Evolutionary conservation across 441 rosid species (phyloP), one percentile per base, ranked within the genome.

Genomic region (Adansonia madagascariensis): DNA sequence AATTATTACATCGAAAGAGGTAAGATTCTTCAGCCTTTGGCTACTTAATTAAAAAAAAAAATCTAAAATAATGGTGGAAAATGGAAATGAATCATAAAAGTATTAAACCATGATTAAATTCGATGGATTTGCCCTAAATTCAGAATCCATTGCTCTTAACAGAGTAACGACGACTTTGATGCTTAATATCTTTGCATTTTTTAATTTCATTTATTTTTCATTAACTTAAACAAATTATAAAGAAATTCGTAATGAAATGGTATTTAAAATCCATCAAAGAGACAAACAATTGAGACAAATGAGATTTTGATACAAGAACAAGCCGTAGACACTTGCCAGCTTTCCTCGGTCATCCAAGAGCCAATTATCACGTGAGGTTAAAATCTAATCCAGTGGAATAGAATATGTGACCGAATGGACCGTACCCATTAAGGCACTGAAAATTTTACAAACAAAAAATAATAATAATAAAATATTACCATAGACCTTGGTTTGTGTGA

Each of bases 71-170:
- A 61, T 20, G 52, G n/a, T 1, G 31, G 10, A 77, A 31, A 31
- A 31, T 31, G 39, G 39, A 61, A 49, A 11, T 5, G 71, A 61
- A 49, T 49, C 53, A 49, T 49, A 55, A 22, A 59, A 22, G 63
- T 22, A 9, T 24, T 47, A 52, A 49, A 64, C 53, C 27, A 64
- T 64, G 63, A 64, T 64, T 55, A 69, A 24, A 59, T 46, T 43
- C 67, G 24, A 76, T 68, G 59, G 35, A 71, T 31, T 73, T 18
- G 47, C 3, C 24, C 61, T 59, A 11, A 60, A 49, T 60, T 35
- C 39, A 75, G 43, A 50, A 3, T 50, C 56, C 17, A 4, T 50
- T 3, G 56, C 57, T 49, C 53, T 49, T 11, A 49, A 53, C 57
- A 41, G 18, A 53, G 20, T 4, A 53, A 14, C 2, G 14, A 5